phyloP scores from a whole-genome alignment of 257 asterid species.

The Agastache rugosa region DNA sequence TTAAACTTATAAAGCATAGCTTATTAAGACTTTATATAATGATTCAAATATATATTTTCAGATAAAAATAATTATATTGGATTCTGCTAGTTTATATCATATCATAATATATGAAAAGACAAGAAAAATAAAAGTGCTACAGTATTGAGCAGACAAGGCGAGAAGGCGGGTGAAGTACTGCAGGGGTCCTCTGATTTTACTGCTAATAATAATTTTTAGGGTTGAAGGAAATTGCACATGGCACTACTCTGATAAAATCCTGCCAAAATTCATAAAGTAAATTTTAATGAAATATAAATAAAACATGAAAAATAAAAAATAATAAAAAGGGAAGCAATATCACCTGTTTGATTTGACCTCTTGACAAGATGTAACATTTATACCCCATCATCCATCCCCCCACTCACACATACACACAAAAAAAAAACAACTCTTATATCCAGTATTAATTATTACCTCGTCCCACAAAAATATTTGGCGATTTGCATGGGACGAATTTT shows the following conservation, averaged over 20 bases:
- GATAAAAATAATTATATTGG: no score
- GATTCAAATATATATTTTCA: no score
- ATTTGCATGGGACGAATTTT: no score
- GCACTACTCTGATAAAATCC: constrained; percentile 19
- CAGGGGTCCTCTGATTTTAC: constrained; percentile 9
- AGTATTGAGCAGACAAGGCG: constrained; percentile 32
- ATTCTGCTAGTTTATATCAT: no score
- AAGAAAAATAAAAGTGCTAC: constrained; percentile 4
- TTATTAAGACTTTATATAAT: no score
- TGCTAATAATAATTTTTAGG: constrained; percentile 21
- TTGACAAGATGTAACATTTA: constrained; percentile 51
- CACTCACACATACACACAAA: not conserved
- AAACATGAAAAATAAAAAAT: not conserved
- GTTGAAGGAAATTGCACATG: constrained; percentile 28
- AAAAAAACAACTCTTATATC: no score
- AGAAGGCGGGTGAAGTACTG: not conserved
- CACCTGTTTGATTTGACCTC: constrained; percentile 47
- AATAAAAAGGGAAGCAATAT: not conserved
- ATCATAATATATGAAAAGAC: constrained; percentile 10
- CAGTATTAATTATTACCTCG: no score
- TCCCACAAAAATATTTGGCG: no score
- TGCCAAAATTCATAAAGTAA: constrained; percentile 23
- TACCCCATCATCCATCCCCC: not conserved
- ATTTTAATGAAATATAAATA: not conserved
- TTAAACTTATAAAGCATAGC: no score